Percentiles rank a stretch among this genome's conserved stretches.
phyloP scores from a whole-genome alignment of 805 yeast genomes.

The Metschnikowia baotianmanensis region DNA sequence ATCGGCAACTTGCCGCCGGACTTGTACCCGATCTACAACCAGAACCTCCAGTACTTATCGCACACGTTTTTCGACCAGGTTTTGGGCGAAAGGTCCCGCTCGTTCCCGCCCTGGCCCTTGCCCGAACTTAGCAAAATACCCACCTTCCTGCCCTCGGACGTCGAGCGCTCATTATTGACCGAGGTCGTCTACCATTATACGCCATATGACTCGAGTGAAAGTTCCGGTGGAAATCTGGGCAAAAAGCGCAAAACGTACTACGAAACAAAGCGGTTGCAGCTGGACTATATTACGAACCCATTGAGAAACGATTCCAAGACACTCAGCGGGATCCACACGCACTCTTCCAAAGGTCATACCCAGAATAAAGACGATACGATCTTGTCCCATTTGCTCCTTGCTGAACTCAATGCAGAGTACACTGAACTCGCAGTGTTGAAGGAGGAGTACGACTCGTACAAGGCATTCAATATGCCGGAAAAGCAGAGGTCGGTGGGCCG shows the following conservation, averaged over 20 bases:
- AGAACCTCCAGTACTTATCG: conserved; percentile 58
- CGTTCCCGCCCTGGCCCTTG: conserved; percentile 62
- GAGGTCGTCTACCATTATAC: conserved; percentile 66
- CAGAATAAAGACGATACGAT: conserved; percentile 18
- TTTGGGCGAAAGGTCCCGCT: conserved; percentile 16
- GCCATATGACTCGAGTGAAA: conserved; percentile 44
- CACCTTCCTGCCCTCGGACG: conserved; percentile 65
- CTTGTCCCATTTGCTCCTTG: conserved; percentile 62
- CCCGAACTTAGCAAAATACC: conserved; percentile 70
- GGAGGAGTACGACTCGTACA: conserved; percentile 38
- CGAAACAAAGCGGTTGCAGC: conserved; percentile 58
- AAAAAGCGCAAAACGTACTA: conserved; percentile 43
- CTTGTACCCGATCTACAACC: conserved; percentile 68
- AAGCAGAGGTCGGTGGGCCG: conserved; percentile 40
- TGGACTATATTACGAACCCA: conserved; percentile 70
- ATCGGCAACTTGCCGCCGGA: conserved; percentile 83
- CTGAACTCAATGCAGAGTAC: conserved; percentile 51
- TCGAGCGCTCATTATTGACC: conserved; percentile 70
- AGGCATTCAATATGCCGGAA: conserved; percentile 38
- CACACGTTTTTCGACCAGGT: conserved; percentile 54
- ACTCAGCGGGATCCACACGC: conserved; percentile 49
- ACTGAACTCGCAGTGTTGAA: conserved; percentile 41
- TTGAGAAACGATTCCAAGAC: conserved; percentile 48
- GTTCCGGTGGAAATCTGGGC: conserved; percentile 29
- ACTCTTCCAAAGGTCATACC: conserved; percentile 27